A percentile compares a stretch with the other conserved stretches of the same genome.
Evolutionary conservation across 805 yeast genomes (phyloP).

Genomic region (Saccharomyces eubayanus): DNA sequence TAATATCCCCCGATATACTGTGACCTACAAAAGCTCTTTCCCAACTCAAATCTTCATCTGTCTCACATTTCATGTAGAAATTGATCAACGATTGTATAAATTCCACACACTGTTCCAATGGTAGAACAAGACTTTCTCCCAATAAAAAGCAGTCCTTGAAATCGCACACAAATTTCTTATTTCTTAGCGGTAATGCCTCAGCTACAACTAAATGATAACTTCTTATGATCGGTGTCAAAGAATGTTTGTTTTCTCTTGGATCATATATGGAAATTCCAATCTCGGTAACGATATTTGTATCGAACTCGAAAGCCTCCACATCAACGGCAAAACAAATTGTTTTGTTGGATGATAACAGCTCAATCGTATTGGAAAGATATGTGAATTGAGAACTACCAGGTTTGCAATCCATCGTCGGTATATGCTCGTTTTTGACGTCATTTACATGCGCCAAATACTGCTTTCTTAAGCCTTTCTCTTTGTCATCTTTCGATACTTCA

Average conservation of each 20-base stretch:
- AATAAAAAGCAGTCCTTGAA: slow-evolving; percentile 42
- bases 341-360: slow-evolving; percentile 13
- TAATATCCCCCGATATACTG: slow-evolving; percentile 46
- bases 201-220: slow-evolving; percentile 38
- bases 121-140: slow-evolving; percentile 39
- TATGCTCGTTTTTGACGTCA: slow-evolving; percentile 14
- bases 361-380: slow-evolving; percentile 15
- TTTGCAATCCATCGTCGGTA: slow-evolving; percentile 16
- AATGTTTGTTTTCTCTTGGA: slow-evolving; percentile 37
- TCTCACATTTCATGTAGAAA: slow-evolving; percentile 32
- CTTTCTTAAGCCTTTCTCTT: background rate
- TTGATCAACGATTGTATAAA: slow-evolving; percentile 38
- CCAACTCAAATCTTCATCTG: slow-evolving; percentile 20
- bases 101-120: slow-evolving; percentile 28
- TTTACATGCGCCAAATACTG: slow-evolving; percentile 5
- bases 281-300: slow-evolving; percentile 41
- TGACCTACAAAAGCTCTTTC: slow-evolving; percentile 49
- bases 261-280: slow-evolving; percentile 50
- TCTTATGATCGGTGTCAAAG: slow-evolving; percentile 35
- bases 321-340: slow-evolving; percentile 40
- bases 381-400: slow-evolving; percentile 15
- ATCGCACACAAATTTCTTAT: slow-evolving; percentile 48
- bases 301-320: slow-evolving; percentile 47
- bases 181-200: slow-evolving; percentile 36
- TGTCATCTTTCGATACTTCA: background rate